phyloP scores from a whole-genome alignment of 345 rosid genomes.

The Populus simonii region DNA sequence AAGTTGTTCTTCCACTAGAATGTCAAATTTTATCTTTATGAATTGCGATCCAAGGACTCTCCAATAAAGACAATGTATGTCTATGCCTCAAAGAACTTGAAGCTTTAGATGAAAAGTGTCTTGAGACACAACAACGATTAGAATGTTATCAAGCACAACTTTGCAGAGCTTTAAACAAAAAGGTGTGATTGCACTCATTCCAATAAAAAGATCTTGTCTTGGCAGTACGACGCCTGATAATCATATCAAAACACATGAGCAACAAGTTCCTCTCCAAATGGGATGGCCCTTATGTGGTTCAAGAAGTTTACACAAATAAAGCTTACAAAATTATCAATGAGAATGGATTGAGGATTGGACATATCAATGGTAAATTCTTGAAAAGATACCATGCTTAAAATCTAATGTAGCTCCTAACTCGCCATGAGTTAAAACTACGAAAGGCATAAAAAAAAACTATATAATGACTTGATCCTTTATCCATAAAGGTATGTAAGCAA shows the following conservation, averaged over 20 bases:
- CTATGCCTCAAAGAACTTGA: neutral
- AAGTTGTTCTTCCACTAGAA: neutral
- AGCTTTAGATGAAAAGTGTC: neutral
- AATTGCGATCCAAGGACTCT: neutral
- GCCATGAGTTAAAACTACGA: fast-evolving
- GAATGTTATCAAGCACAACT: neutral
- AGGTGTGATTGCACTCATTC: too few species aligned
- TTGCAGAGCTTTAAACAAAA: neutral
- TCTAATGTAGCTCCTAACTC: too few species aligned
- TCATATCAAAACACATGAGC: too few species aligned
- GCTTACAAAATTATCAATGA: too few species aligned
- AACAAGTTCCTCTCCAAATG: neutral
- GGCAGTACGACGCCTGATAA: too few species aligned
- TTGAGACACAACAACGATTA: neutral
- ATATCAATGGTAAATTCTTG: too few species aligned
- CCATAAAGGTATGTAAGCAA: too few species aligned
- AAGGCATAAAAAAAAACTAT: too few species aligned
- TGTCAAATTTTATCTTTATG: neutral
- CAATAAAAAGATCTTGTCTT: too few species aligned
- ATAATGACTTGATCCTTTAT: neutral
- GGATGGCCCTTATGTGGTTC: neutral
- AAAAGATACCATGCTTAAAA: too few species aligned
- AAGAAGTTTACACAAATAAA: too few species aligned
- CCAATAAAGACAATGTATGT: neutral
- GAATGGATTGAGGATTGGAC: too few species aligned